phyloP scores from a whole-genome alignment of 371 early-diverging fungal genomes.

The Actinomortierella wolfii region DNA sequence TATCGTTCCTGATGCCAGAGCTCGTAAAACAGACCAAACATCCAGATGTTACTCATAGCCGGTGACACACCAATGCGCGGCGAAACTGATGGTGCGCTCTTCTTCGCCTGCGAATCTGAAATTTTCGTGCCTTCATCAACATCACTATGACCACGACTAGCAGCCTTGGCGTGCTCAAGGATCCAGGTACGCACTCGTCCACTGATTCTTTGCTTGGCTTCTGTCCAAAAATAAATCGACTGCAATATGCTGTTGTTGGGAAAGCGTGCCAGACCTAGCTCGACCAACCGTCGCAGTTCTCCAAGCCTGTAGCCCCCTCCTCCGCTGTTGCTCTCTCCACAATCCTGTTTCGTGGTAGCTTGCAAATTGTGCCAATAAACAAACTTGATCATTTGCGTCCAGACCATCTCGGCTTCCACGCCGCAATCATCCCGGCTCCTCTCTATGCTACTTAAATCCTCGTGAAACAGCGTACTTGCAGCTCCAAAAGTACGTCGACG shows the following conservation, averaged over 20 bases:
- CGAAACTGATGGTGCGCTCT: too few relatives aligned
- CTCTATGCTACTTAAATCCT: too few relatives aligned
- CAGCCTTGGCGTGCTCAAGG: conserved; percentile 38
- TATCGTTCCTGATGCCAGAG: conserved; percentile 62
- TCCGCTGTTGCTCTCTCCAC: conserved; percentile 2
- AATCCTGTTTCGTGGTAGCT: background rate
- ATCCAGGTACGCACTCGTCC: conserved; percentile 63
- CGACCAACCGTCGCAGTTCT: conserved; percentile 53
- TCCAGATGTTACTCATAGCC: conserved; percentile 61
- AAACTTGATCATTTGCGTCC: conserved; percentile 36
- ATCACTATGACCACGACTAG: conserved; percentile 10
- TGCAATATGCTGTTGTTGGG: conserved; percentile 67
- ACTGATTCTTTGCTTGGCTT: conserved; percentile 66
- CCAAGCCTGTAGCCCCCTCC: conserved; percentile 55
- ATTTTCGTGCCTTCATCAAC: too few relatives aligned
- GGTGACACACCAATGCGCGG: too few relatives aligned
- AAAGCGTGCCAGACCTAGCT: conserved; percentile 52
- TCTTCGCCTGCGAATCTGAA: too few relatives aligned
- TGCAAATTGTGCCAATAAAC: conserved; percentile 27
- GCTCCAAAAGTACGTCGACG: background rate
- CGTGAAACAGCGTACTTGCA: too few relatives aligned
- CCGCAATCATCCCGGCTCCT: conserved; percentile 5
- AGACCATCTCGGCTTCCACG: conserved; percentile 29
- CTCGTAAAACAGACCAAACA: conserved; percentile 65
- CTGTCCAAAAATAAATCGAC: conserved; percentile 67